Percentiles rank a stretch among this genome's conserved stretches.
These are phyloP conservation scores for Lachnellula willkommii DNA, from an alignment of 2,329 filamentous ascomycete species.

Conservation along the genomic window DNA sequence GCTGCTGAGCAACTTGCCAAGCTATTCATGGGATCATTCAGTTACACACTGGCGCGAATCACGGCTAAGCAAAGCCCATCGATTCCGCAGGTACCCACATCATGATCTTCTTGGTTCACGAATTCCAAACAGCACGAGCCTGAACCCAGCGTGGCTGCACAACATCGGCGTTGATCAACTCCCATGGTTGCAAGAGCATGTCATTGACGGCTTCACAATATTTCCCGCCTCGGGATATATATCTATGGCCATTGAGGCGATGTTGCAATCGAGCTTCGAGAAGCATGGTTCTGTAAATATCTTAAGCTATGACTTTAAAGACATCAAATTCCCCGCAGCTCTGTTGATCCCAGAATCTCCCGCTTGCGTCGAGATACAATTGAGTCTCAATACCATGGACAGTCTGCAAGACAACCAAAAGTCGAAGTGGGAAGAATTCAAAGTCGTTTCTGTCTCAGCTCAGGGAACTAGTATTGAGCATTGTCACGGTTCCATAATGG, in stretches of 20 bases:
- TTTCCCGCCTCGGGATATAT: constrained; percentile 31
- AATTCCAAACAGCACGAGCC: constrained; percentile 11
- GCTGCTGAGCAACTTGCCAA: constrained; percentile 36
- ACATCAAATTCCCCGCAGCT: constrained; percentile 44
- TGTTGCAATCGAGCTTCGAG: constrained; percentile 17
- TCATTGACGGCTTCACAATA: constrained; percentile 37
- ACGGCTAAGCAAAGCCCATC: constrained; percentile 40
- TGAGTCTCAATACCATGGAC: no score
- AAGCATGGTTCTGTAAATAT: constrained; percentile 3
- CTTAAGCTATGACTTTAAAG: constrained; percentile 40
- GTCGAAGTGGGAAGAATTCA: constrained; percentile 10
- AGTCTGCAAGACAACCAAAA: no score
- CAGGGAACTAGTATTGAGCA: constrained; percentile 30
- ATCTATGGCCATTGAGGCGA: constrained; percentile 31
- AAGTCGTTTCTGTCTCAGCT: background rate
- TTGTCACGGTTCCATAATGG: constrained; percentile 30
- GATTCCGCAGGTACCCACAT: constrained; percentile 40
- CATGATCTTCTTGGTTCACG: constrained; percentile 44
- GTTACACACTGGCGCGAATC: constrained; percentile 50
- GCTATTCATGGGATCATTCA: constrained; percentile 50
- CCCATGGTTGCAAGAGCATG: constrained; percentile 41
- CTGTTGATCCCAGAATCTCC: constrained; percentile 44
- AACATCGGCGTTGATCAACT: constrained; percentile 22
- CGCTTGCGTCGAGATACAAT: constrained; percentile 41
- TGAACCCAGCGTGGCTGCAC: constrained; percentile 29